phyloP scores from a whole-genome alignment of 1,284 basidiomycete genomes.

The Sanghuangporus weigelae region DNA sequence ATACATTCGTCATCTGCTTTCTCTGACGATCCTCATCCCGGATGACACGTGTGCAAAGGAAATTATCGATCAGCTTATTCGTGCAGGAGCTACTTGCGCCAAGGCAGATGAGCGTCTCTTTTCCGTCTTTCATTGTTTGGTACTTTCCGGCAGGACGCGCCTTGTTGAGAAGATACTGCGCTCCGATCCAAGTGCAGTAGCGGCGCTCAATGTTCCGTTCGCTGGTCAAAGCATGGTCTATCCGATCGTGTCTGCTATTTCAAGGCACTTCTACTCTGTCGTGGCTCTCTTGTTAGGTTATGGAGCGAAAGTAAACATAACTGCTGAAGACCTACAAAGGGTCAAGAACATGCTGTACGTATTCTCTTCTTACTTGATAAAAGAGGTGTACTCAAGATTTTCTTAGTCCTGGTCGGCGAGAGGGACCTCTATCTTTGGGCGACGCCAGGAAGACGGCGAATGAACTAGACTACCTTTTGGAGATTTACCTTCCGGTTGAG shows the following conservation, averaged over 20 bases:
- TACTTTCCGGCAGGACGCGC: constrained; percentile 34
- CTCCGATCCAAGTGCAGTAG: constrained; percentile 42
- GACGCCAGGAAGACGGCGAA: background rate
- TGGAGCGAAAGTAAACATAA: constrained; percentile 32
- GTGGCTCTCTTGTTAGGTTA: constrained; percentile 37
- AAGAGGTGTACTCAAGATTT: background rate
- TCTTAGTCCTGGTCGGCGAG: background rate
- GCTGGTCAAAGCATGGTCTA: constrained; percentile 23
- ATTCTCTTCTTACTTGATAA: background rate
- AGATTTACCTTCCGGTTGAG: constrained; percentile 36
- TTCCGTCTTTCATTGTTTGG: constrained; percentile 46
- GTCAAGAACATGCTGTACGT: constrained; percentile 23
- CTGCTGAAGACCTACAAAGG: constrained; percentile 29
- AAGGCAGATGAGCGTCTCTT: constrained; percentile 39
- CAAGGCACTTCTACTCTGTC: constrained; percentile 31
- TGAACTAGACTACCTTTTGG: constrained; percentile 22
- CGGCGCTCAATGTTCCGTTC: constrained; percentile 41
- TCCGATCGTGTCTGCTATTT: constrained; percentile 36
- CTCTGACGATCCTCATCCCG: constrained; percentile 40
- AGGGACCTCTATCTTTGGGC: background rate
- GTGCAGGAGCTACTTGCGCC: constrained; percentile 43
- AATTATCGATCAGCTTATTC: constrained; percentile 42
- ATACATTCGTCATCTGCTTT: constrained; percentile 39
- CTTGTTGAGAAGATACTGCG: constrained; percentile 41
- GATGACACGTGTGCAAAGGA: constrained; percentile 38